Percentiles rank a stretch among this genome's conserved stretches.
Conservation (phyloP, 2,329 filamentous ascomycete species). For the Ophiostoma fasciatum region DNA sequence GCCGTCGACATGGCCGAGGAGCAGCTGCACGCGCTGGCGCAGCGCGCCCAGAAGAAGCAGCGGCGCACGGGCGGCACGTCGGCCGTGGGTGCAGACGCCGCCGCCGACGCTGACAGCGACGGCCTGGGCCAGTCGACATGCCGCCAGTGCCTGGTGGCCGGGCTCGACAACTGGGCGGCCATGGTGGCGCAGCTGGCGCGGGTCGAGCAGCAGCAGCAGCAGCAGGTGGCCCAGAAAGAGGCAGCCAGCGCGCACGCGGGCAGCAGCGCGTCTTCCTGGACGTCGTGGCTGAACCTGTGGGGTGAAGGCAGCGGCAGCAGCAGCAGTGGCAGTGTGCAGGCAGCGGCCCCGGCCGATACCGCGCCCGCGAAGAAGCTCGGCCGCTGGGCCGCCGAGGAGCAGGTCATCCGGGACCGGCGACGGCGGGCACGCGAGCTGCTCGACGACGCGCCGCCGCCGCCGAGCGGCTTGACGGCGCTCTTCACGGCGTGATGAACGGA, state of each 20-base stretch:
- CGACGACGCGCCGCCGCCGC: conserved; percentile 29
- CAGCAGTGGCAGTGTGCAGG: conserved; percentile 14
- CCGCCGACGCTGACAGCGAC: neutral
- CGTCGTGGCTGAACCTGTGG: conserved; percentile 26
- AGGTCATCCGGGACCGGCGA: conserved; percentile 36
- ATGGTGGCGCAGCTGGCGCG: conserved; percentile 58
- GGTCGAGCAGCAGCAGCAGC: conserved; percentile 22
- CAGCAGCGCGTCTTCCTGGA: conserved; percentile 8
- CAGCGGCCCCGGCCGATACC: neutral
- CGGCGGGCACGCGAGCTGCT: conserved; percentile 36
- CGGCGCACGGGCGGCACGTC: neutral
- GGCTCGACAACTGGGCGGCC: conserved; percentile 65
- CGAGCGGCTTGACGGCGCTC: conserved; percentile 5
- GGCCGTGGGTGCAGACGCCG: neutral
- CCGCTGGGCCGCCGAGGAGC: conserved; percentile 39
- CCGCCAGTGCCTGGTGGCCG: conserved; percentile 60
- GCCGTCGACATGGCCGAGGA: conserved; percentile 69
- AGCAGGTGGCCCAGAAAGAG: neutral
- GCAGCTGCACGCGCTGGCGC: conserved; percentile 34
- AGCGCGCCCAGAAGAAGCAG: conserved; percentile 6
- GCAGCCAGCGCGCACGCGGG: no score
- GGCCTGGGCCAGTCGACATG: conserved; percentile 42
- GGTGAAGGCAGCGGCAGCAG: conserved; percentile 21
- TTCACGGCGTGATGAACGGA: no score
- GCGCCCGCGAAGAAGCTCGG: conserved; percentile 22